phyloP scores from a whole-genome alignment of 2,329 filamentous ascomycete species.

The Aspergillus melleus region DNA sequence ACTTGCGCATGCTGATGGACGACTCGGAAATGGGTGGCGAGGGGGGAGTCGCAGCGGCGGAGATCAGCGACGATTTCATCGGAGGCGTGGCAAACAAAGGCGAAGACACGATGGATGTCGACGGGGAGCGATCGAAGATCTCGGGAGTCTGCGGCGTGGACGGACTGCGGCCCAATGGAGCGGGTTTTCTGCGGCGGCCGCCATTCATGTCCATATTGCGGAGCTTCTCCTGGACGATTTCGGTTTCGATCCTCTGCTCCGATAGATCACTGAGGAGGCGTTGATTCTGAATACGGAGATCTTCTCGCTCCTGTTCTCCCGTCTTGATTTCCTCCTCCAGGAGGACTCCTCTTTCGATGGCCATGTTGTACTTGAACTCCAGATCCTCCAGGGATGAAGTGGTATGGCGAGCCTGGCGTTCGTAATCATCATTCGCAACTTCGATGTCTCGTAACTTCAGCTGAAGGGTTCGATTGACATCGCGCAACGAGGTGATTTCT shows the following conservation, averaged over 20 bases:
- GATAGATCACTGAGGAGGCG: slow-evolving; percentile 85
- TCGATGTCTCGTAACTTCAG: slow-evolving; percentile 89
- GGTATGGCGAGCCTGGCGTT: slow-evolving; percentile 92
- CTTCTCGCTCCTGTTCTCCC: slow-evolving; percentile 88
- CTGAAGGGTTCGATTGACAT: slow-evolving; percentile 77
- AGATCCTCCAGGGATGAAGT: slow-evolving; percentile 94
- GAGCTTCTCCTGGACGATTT: slow-evolving; percentile 92
- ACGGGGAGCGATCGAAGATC: slow-evolving; percentile 73
- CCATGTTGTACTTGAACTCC: slow-evolving; percentile 93
- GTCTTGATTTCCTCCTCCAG: slow-evolving; percentile 92
- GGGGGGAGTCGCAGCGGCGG: slow-evolving; percentile 76
- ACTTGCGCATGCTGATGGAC: slow-evolving; percentile 61
- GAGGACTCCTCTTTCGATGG: slow-evolving; percentile 88
- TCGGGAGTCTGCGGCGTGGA: slow-evolving; percentile 62
- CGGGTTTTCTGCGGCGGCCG: slow-evolving; percentile 53
- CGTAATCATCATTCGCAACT: slow-evolving; percentile 97
- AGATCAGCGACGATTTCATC: slow-evolving; percentile 64
- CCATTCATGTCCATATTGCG: slow-evolving; percentile 64
- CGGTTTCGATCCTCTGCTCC: slow-evolving; percentile 90
- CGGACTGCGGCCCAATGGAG: slow-evolving; percentile 50
- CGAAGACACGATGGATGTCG: slow-evolving; percentile 79
- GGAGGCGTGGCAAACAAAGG: slow-evolving; percentile 88
- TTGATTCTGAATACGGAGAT: slow-evolving; percentile 85
- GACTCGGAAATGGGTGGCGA: slow-evolving; percentile 92
- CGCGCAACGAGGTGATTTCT: slow-evolving; percentile 88